Evolutionary conservation across 176 grass and related monocot genomes (phyloP).

Genomic region (Carex parvula): DNA sequence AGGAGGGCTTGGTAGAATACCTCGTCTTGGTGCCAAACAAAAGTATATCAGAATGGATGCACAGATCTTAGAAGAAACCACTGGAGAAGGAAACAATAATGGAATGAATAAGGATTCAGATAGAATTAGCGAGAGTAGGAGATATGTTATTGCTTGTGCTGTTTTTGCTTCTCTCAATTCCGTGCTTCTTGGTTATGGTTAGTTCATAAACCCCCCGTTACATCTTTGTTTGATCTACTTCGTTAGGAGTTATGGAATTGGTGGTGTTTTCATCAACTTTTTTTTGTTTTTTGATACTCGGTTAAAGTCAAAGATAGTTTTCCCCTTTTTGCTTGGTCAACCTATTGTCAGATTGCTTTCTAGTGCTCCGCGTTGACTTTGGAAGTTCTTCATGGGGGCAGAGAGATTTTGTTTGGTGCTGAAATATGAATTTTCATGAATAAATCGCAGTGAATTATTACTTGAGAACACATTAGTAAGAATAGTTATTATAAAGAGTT

Average conservation of each 20-base stretch:
- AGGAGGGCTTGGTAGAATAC: not conserved
- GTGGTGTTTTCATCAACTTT: not conserved
- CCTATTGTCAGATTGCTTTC: not conserved
- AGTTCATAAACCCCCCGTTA: constrained; percentile 13
- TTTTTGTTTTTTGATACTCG: not conserved
- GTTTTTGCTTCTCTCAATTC: constrained; percentile 85
- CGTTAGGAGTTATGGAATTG: not conserved
- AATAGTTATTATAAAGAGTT: not conserved
- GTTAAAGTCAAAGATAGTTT: not conserved
- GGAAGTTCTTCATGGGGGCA: not conserved
- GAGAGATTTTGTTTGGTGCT: not conserved
- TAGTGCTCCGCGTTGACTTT: constrained; percentile 29
- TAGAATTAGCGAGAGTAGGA: constrained; percentile 26
- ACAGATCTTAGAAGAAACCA: constrained; percentile 22
- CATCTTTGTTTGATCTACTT: not conserved
- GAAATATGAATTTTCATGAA: not conserved
- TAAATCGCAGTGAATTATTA: not conserved
- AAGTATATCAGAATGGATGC: constrained; percentile 31
- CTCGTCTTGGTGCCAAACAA: not conserved
- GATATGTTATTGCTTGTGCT: constrained; percentile 64
- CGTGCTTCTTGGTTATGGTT: constrained; percentile 84
- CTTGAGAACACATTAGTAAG: not conserved
- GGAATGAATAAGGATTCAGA: not conserved
- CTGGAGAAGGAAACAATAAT: constrained; percentile 20
- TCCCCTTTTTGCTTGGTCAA: not conserved